phyloP scores from a whole-genome alignment of 805 yeast genomes.

The Lipomyces orientalis region DNA sequence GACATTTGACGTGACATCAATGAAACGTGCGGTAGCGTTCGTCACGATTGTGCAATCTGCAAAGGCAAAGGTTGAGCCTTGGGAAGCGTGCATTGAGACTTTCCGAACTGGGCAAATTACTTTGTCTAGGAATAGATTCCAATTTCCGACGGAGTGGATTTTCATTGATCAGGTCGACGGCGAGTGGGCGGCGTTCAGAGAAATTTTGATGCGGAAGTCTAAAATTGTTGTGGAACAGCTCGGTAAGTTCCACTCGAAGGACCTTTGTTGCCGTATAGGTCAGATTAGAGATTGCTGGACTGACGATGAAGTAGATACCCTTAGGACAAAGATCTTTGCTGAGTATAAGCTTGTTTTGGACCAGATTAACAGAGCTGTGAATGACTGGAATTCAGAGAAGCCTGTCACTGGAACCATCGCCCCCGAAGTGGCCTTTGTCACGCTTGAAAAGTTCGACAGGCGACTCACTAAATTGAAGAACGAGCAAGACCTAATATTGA shows the following conservation, averaged over 20 bases:
- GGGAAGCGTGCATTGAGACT: conserved; percentile 39
- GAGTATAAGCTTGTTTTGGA: conserved; percentile 30
- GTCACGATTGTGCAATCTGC: conserved; percentile 50
- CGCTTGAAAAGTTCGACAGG: conserved; percentile 43
- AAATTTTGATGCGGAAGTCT: conserved; percentile 49
- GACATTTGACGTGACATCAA: conserved; percentile 48
- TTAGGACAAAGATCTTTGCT: conserved; percentile 26
- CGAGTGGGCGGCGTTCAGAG: conserved; percentile 52
- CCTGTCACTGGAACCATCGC: conserved; percentile 43
- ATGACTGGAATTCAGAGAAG: conserved; percentile 40
- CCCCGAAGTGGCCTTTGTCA: conserved; percentile 40
- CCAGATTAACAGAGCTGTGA: conserved; percentile 12
- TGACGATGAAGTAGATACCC: conserved; percentile 19
- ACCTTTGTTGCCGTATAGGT: conserved; percentile 31
- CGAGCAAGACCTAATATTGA: conserved; percentile 39
- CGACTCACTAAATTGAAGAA: conserved; percentile 26
- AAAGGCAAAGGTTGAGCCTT: conserved; percentile 37
- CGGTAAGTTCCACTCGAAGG: conserved; percentile 39
- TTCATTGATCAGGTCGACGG: conserved; percentile 66
- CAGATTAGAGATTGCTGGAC: conserved; percentile 33
- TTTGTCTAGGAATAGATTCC: conserved; percentile 53
- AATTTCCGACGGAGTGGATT: conserved; percentile 61
- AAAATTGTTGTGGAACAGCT: conserved; percentile 50
- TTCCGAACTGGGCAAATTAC: conserved; percentile 50
- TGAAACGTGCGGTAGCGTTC: conserved; percentile 48